These are phyloP conservation scores for Cicer bijugum DNA, from an alignment of 306 rosid species.

Conservation along the genomic window DNA sequence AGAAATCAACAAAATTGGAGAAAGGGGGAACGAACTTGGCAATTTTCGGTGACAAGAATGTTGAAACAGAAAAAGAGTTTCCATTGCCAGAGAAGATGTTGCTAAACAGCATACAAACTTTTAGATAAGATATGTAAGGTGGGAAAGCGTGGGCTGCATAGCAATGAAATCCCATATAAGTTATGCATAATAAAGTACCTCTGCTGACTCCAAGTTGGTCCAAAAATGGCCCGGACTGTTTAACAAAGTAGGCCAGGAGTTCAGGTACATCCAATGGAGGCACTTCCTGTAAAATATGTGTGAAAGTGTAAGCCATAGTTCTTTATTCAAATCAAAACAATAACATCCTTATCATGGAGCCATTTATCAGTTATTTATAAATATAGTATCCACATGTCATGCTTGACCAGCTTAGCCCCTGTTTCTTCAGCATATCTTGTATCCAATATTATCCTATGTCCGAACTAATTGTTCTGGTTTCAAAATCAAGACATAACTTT, in stretches of 20 bases:
- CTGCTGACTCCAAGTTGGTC: conserved; percentile 89
- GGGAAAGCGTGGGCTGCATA: conserved; percentile 36
- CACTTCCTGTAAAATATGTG: conserved; percentile 66
- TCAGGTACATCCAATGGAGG: conserved; percentile 89
- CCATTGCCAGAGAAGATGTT: conserved; percentile 24
- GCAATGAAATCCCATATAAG: conserved; percentile 32
- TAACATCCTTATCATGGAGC: conserved; percentile 30
- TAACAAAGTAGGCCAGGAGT: conserved; percentile 90
- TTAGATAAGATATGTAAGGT: conserved; percentile 15
- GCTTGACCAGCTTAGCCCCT: conserved; percentile 24
- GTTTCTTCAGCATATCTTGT: conserved; percentile 27
- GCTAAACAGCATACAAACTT: conserved; percentile 14
- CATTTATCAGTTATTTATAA: not conserved
- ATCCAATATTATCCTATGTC: conserved; percentile 8
- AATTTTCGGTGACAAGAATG: conserved; percentile 20
- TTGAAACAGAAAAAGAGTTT: conserved; percentile 29
- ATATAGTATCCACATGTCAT: conserved; percentile 29
- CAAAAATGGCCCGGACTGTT: conserved; percentile 86
- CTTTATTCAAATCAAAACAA: conserved; percentile 35
- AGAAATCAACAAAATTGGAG: conserved; percentile 39
- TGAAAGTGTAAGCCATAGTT: conserved; percentile 38
- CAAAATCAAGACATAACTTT: conserved; percentile 2
- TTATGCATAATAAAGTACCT: conserved; percentile 54
- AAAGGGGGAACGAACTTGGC: not conserved
- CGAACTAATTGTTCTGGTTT: conserved; percentile 1